phyloP scores from a whole-genome alignment of 306 rosid genomes.

The Acacia crassicarpa region DNA sequence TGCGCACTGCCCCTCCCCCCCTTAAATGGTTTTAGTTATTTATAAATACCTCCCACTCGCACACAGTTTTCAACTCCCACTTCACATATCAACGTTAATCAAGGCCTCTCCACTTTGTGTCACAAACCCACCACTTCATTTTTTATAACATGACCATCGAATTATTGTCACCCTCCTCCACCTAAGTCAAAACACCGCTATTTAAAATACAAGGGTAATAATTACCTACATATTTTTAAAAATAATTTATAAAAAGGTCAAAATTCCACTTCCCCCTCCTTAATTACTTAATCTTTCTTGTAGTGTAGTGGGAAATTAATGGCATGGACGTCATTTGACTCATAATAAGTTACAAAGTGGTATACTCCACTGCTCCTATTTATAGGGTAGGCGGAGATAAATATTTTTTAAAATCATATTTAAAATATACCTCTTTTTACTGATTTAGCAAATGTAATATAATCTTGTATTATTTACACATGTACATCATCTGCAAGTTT shows the following conservation, averaged over 20 bases:
- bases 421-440: too few species aligned
- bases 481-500: too few species aligned
- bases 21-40: background rate
- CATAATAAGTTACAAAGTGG: too few species aligned
- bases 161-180: background rate
- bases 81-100: background rate
- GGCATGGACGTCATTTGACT: background rate
- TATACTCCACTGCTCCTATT: too few species aligned
- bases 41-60: conserved; percentile 8
- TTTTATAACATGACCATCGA: background rate
- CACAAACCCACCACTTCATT: background rate
- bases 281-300: background rate
- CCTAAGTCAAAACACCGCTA: background rate
- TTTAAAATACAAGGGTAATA: conserved; percentile 10
- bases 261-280: conserved; percentile 7
- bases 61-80: conserved; percentile 28
- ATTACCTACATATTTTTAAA: background rate
- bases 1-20: conserved; percentile 24
- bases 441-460: too few species aligned
- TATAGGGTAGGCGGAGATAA: too few species aligned
- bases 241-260: background rate
- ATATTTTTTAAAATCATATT: too few species aligned
- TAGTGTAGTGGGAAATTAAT: conserved; percentile 38
- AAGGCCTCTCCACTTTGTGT: background rate
- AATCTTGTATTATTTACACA: too few species aligned